These are phyloP conservation scores for Polysphondylium violaceum DNA, from an alignment of 78 protist genomes.

Conservation along the genomic window DNA sequence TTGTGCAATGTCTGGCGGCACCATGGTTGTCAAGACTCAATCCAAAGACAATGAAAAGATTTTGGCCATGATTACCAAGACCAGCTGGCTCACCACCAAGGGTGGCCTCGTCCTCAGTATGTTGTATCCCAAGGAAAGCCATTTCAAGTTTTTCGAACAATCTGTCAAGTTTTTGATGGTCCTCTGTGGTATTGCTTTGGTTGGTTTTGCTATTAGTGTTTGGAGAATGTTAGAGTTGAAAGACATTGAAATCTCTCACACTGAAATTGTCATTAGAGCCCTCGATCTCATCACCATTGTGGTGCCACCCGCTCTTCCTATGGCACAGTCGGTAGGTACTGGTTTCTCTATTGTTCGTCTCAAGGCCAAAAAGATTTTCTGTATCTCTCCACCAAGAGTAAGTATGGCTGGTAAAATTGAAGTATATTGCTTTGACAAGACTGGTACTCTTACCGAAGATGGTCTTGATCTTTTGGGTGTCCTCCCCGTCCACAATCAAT, in stretches of 20 bases:
- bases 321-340: conserved; percentile 91
- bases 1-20: conserved; percentile 69
- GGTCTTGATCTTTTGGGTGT: conserved; percentile 89
- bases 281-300: conserved; percentile 93
- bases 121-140: conserved; percentile 79
- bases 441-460: conserved; percentile 97
- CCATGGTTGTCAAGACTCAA: conserved; percentile 38
- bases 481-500: conserved; percentile 24
- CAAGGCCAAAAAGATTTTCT: conserved; percentile 73
- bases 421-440: conserved; percentile 92
- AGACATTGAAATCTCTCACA: neutral
- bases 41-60: conserved; percentile 1
- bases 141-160: conserved; percentile 84
- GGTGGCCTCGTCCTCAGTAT: conserved; percentile 86
- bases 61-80: conserved; percentile 48
- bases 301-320: conserved; percentile 94
- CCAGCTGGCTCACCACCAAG: conserved; percentile 87
- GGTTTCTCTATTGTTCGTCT: conserved; percentile 86
- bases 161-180: conserved; percentile 80
- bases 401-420: conserved; percentile 88
- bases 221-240: neutral
- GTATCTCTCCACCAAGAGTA: conserved; percentile 88
- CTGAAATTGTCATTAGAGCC: conserved; percentile 63
- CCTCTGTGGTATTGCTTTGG: conserved; percentile 53
- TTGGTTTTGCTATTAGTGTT: conserved; percentile 29